Evolutionary conservation across 208 protist species (phyloP).

Genomic region (Trichomonas vaginalis): DNA sequence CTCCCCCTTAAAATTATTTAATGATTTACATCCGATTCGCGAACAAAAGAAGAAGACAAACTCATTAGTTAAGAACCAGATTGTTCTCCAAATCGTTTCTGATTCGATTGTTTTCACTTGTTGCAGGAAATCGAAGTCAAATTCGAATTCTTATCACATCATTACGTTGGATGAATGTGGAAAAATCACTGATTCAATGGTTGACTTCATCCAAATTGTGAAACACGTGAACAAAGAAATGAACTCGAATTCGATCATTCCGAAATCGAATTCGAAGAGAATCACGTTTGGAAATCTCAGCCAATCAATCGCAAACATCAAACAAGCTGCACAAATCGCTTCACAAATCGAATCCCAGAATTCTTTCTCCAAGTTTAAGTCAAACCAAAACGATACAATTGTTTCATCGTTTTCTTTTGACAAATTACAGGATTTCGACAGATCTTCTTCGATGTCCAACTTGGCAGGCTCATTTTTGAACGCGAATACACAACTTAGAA

Average conservation of each 20-base stretch:
- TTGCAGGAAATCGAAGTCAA: not conserved
- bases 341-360: too few species aligned
- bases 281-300: not conserved
- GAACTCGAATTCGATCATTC: not conserved
- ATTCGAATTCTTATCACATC: not conserved
- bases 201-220: not conserved
- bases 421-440: not conserved
- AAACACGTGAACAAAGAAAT: not conserved
- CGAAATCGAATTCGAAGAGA: not conserved
- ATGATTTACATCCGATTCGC: conserved; percentile 31
- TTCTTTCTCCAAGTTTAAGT: not conserved
- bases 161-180: not conserved
- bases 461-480: not conserved
- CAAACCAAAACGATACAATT: not conserved
- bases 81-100: not conserved
- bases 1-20: conserved; percentile 43
- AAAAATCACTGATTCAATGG: not conserved
- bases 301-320: not conserved
- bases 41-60: not conserved
- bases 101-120: not conserved
- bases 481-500: not conserved
- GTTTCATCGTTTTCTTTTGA: not conserved
- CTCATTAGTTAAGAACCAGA: not conserved
- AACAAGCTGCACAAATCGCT: too few species aligned
- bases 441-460: not conserved